Percentiles rank a stretch among this genome's conserved stretches.
phyloP scores from a whole-genome alignment of 2,329 filamentous ascomycete species.

The Pyrenochaeta sp. region DNA sequence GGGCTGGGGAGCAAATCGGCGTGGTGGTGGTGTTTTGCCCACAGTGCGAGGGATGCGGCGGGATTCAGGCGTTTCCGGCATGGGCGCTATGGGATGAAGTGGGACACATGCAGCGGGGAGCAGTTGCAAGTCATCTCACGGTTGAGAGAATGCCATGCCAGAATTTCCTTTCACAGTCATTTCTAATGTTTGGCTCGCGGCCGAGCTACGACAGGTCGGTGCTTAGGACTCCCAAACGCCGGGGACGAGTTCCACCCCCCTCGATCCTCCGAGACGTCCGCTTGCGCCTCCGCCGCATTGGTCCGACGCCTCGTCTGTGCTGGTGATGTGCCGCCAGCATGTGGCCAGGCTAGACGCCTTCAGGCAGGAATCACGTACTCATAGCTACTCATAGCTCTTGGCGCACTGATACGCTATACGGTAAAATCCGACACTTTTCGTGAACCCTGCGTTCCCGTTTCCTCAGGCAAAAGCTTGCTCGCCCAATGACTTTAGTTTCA shows the following conservation, averaged over 20 bases:
- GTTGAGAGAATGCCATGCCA: neutral
- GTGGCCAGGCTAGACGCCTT: slow-evolving; percentile 1
- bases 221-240: neutral
- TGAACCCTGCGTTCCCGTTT: too few species aligned
- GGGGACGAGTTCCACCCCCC: too few species aligned
- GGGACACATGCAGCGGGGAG: slow-evolving; percentile 8
- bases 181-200: neutral
- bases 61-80: slow-evolving; percentile 22
- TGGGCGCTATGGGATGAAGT: slow-evolving; percentile 19
- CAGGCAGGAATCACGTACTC: neutral
- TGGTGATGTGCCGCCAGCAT: slow-evolving; percentile 9
- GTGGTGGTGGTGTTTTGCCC: slow-evolving; percentile 3
- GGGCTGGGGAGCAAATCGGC: slow-evolving; percentile 13
- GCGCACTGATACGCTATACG: too few species aligned
- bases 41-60: slow-evolving; percentile 17
- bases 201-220: neutral
- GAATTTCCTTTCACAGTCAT: neutral
- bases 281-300: slow-evolving; percentile 27
- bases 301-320: slow-evolving; percentile 18
- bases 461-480: too few species aligned
- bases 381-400: too few species aligned
- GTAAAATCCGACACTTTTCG: too few species aligned
- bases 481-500: too few species aligned
- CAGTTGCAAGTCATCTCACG: neutral
- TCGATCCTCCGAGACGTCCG: slow-evolving; percentile 11